Evolutionary conservation across 371 early-diverging fungal genomes (phyloP).

Genomic region (Globomyces sp.): DNA sequence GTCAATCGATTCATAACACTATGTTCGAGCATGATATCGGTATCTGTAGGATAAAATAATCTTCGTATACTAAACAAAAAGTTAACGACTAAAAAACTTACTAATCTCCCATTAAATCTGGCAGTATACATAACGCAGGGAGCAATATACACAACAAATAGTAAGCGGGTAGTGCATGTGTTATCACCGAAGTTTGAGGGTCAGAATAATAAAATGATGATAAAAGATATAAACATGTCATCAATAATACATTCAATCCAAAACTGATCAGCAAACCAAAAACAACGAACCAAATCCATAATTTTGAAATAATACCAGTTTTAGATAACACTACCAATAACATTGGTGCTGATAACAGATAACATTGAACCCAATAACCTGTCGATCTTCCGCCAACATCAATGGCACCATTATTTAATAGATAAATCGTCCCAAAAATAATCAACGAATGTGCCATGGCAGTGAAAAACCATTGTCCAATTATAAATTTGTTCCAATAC

Average conservation of each 20-base stretch:
- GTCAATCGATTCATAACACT: not conserved
- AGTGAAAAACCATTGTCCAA: not conserved
- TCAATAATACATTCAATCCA: conserved; percentile 23
- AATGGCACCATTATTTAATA: conserved; percentile 27
- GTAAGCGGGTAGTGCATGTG: conserved; percentile 34
- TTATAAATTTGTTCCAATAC: conserved; percentile 32
- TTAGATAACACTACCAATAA: conserved; percentile 40
- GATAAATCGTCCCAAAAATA: conserved; percentile 36
- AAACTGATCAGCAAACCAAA: conserved; percentile 28
- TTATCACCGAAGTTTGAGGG: conserved; percentile 28
- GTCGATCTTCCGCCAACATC: conserved; percentile 28
- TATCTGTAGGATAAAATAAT: conserved; percentile 10
- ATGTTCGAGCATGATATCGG: conserved; percentile 12
- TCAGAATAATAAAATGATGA: conserved; percentile 23
- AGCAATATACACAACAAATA: conserved; percentile 29
- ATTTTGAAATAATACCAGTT: conserved; percentile 24
- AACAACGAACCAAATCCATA: conserved; percentile 33
- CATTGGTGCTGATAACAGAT: conserved; percentile 39
- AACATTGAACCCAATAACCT: conserved; percentile 43
- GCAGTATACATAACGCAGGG: conserved; percentile 30
- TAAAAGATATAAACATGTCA: conserved; percentile 31
- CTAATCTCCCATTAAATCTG: conserved; percentile 31
- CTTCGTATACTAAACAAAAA: conserved; percentile 5
- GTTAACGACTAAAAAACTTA: conserved; percentile 10
- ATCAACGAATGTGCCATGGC: conserved; percentile 7